phyloP scores from a whole-genome alignment of 1,284 basidiomycete species.

The Rhodotorula sp. region DNA sequence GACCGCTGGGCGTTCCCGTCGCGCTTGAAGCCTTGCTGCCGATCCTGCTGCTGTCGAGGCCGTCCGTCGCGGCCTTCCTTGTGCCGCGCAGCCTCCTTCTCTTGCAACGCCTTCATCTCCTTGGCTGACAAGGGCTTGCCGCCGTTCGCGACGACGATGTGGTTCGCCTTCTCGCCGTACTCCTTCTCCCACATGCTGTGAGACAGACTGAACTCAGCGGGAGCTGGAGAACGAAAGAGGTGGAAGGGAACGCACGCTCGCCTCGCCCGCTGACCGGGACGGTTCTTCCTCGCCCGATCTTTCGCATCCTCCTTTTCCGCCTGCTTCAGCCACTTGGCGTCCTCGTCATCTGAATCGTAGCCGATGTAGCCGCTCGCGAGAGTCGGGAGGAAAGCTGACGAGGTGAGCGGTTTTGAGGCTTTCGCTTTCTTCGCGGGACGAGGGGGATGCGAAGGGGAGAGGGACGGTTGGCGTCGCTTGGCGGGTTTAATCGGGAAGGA shows the following conservation, averaged over 20 bases:
- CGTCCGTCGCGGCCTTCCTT: not conserved
- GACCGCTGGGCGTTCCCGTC: too few relatives aligned
- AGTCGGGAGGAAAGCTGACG: slow-evolving; percentile 82
- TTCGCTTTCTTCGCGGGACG: slow-evolving; percentile 39
- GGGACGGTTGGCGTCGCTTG: slow-evolving; percentile 31
- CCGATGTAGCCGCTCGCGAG: slow-evolving; percentile 76
- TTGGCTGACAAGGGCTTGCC: slow-evolving; percentile 30
- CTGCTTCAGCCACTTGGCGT: slow-evolving; percentile 61
- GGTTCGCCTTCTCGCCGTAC: slow-evolving; percentile 85
- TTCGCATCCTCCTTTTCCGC: slow-evolving; percentile 52
- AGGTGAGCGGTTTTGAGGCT: slow-evolving; percentile 45
- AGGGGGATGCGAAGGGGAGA: slow-evolving; percentile 11
- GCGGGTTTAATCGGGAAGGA: slow-evolving; percentile 1
- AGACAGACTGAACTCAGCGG: not conserved
- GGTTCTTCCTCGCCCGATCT: slow-evolving; percentile 65
- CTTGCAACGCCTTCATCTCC: slow-evolving; percentile 37
- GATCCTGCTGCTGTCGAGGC: too few relatives aligned
- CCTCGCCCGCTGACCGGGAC: slow-evolving; percentile 85
- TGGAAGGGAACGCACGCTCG: slow-evolving; percentile 68
- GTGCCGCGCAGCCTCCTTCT: not conserved
- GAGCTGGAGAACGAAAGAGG: not conserved
- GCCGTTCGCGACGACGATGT: slow-evolving; percentile 66
- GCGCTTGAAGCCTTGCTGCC: too few relatives aligned
- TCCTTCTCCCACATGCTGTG: slow-evolving; percentile 95
- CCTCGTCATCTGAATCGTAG: slow-evolving; percentile 73